Percentiles rank a stretch among this genome's conserved stretches.
phyloP scores from a whole-genome alignment of 2,329 filamentous ascomycete genomes.

The Fusarium xylarioides region DNA sequence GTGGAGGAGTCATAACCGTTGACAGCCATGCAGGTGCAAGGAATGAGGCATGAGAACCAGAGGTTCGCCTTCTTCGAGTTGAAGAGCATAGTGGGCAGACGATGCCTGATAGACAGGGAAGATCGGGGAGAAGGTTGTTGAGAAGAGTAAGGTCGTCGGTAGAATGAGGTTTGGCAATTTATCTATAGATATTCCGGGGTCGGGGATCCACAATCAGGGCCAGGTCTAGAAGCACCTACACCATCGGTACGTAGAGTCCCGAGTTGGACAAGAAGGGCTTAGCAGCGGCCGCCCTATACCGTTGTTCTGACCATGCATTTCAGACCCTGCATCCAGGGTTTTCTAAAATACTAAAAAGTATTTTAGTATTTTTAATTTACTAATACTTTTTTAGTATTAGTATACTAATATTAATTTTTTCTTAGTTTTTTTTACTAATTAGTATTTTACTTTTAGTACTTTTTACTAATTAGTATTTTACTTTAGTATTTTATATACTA shows the following conservation, averaged over 20 bases:
- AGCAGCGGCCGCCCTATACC: not conserved
- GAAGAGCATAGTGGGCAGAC: not conserved
- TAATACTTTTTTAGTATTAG: too few species aligned
- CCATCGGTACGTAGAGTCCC: not conserved
- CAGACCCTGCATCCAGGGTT: not conserved
- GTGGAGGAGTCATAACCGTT: slow-evolving; percentile 6
- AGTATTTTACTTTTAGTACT: too few species aligned
- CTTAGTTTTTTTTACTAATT: too few species aligned
- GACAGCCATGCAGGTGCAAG: slow-evolving; percentile 5
- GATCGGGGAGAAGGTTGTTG: not conserved
- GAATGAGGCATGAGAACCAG: slow-evolving; percentile 5
- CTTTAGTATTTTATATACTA: too few species aligned
- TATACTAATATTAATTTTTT: too few species aligned
- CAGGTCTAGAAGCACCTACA: not conserved
- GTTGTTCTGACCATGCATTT: not conserved
- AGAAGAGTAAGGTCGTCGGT: not conserved
- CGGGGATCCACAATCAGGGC: not conserved
- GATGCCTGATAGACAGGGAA: not conserved
- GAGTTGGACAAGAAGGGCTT: not conserved
- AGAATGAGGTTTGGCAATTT: not conserved
- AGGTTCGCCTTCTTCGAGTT: slow-evolving; percentile 6
- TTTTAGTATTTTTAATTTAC: too few species aligned
- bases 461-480: too few species aligned
- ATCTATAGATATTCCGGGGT: not conserved
- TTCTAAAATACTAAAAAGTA: too few species aligned